phyloP scores from a whole-genome alignment of 306 rosid species.

The Malus asiatica region DNA sequence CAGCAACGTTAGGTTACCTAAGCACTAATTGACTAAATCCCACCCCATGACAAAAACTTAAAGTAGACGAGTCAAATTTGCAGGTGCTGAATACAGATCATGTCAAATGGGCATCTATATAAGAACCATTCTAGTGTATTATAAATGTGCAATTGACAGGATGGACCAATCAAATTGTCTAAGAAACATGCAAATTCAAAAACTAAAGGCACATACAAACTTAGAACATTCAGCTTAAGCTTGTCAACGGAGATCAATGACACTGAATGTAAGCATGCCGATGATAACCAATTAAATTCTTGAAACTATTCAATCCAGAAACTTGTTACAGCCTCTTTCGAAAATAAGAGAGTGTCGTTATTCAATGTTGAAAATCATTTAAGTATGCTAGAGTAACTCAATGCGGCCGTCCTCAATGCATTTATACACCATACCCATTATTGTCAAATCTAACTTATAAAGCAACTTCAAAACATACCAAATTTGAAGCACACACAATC shows the following conservation, averaged over 20 bases:
- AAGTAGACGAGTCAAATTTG: background rate
- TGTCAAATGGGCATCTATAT: background rate
- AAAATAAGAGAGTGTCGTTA: too few species aligned
- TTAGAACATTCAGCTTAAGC: background rate
- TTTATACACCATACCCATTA: background rate
- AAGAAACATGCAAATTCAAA: background rate
- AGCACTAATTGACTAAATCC: background rate
- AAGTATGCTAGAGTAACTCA: background rate
- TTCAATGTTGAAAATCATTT: background rate
- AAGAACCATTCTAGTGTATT: background rate
- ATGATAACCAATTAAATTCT: background rate
- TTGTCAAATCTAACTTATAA: background rate
- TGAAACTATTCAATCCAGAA: background rate
- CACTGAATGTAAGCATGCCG: background rate
- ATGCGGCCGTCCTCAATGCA: background rate
- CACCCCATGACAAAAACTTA: background rate
- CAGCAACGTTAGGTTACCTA: background rate
- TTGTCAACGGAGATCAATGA: background rate
- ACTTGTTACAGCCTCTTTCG: background rate
- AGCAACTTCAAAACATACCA: background rate
- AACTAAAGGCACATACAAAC: background rate
- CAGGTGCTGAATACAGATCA: background rate
- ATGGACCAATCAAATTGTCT: background rate
- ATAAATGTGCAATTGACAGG: background rate
- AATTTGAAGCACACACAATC: background rate